Base-by-base conservation (phyloP, 257 asterid genomes). In the Cordia subcordata region DNA sequence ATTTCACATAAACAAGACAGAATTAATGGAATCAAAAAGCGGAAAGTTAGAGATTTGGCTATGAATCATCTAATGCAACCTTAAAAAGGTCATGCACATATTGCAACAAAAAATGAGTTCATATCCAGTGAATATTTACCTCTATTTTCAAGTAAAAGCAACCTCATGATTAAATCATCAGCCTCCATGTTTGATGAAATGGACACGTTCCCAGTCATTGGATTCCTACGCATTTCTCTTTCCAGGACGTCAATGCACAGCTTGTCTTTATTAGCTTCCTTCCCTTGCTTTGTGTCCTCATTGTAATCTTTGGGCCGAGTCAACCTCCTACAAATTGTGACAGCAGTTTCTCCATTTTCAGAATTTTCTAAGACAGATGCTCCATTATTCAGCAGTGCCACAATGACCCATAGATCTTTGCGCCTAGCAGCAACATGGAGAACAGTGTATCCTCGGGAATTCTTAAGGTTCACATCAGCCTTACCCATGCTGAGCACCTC, bases 341-440 rank as follows among this genome's bases (percentile, higher is more conserved):
- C 77, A 4, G 96, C 88, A 0, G 87, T 85, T 51, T 66, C 82
- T 21, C 95, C 96, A 8, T 91, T 83, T 23, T 44, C n/a, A 1
- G 98, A 79, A 16, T 76, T 53, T 27, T 83, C 90, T 1, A 76
- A 82, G 15, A 87, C 85, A 0, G 71, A 69, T 0, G 98, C 92
- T 47, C 94, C 92, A 42, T 76, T 66, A 61, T 49, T 60, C 52
- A 91, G 67, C 53, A 91, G 72, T 47, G 78, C 77, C 3, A 88
- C 73, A 18, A 91, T 62, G 12, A 91, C 57, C 0, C 75, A 73
- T 0, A 85, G 88, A 52, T 91, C 94, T 87, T 82, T 87, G 8
- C 96, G 86, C 70, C 95, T 76, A 5, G 96, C 96, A 1, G 98
- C 96, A n/a, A 91, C 66, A 58, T 91, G 98, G 17, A 91, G 95